Base-by-base conservation (phyloP, 208 protist species). In the Wallacemonas collosoma region DNA sequence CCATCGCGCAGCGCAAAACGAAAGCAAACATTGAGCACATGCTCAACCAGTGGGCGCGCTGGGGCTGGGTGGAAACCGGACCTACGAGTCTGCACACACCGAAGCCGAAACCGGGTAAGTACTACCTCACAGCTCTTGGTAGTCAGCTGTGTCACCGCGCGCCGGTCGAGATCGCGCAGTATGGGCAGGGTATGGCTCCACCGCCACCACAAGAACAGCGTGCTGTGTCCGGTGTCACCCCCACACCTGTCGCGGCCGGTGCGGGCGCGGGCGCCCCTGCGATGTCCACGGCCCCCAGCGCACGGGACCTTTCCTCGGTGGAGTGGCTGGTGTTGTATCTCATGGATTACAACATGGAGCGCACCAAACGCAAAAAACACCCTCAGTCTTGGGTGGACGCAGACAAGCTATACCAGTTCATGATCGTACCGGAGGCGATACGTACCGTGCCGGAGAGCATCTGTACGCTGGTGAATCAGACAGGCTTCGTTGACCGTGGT, bases 321-420 rank as follows among this genome's bases (percentile, higher is more conserved):
- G 54, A 58, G 54, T 35, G 36, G 36, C 9, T 63, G 57, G 57
- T 43, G 35, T 8, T 63, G 26, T 63, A 47, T n/a, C 39, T 63
- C 1, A 44, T 44, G 36, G 7, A 12, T 8, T 45, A 63, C 38
- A 63, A 63, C 57, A 0, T 45, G 7, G 38, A 0, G 0, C 17
- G 39, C 0, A 43, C 9, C 9, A 35, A 63, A 43, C 36, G 11
- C 4, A 63, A 44, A 11, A 63, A 63, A 39, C n/a, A 44, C 38
- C 38, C 57, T 8, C 57, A 63, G 39, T 9, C 9, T 11, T 63
- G 57, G 57, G 57, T 43, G 4, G 57, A 63, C 17, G 4, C 9
- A 17, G 44, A 63, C 57, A 63, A 63, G 39, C 35, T 63, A 9
- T 63, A 45, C 57, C 57, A 63, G 57, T 44, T 63, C 35, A 35